phyloP scores from a whole-genome alignment of 495 filamentous ascomycete species.

The Xylaria venustula region DNA sequence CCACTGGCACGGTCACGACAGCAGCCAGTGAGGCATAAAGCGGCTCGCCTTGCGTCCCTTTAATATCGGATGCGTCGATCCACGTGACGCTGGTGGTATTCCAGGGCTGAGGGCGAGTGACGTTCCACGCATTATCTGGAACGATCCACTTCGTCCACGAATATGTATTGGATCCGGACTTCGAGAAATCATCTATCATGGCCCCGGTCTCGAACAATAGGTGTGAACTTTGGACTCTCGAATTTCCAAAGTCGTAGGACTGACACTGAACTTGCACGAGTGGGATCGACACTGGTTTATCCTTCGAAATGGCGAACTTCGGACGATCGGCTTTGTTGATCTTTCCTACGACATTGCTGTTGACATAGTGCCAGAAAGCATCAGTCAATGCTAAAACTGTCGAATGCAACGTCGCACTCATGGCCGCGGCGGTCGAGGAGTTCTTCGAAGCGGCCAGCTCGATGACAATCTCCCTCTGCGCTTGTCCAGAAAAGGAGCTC shows the following conservation, averaged over 20 bases:
- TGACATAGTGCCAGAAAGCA: constrained; percentile 11
- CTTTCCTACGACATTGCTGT: not conserved
- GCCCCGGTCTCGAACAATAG: not conserved
- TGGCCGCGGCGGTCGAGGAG: not conserved
- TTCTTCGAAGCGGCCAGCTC: not conserved
- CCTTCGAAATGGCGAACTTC: not conserved
- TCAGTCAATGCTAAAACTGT: not conserved
- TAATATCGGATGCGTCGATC: constrained; percentile 1
- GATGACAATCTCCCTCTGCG: not conserved
- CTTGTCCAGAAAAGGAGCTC: constrained; percentile 2
- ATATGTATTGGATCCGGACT: not conserved
- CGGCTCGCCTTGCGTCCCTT: not conserved
- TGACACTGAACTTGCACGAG: too few species aligned
- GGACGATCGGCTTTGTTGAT: not conserved
- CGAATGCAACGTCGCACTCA: constrained; percentile 5
- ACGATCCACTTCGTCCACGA: not conserved
- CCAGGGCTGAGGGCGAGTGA: not conserved
- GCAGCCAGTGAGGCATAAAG: not conserved
- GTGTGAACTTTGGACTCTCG: not conserved
- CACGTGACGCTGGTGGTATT: constrained; percentile 3
- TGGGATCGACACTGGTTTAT: too few species aligned
- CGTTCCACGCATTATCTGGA: not conserved
- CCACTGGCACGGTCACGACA: not conserved
- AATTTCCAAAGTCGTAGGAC: not conserved
- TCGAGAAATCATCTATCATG: not conserved